A percentile compares a stretch with the other conserved stretches of the same genome.
Evolutionary conservation across 306 rosid genomes (phyloP).

Genomic region (Gastrolobium bilobum): DNA sequence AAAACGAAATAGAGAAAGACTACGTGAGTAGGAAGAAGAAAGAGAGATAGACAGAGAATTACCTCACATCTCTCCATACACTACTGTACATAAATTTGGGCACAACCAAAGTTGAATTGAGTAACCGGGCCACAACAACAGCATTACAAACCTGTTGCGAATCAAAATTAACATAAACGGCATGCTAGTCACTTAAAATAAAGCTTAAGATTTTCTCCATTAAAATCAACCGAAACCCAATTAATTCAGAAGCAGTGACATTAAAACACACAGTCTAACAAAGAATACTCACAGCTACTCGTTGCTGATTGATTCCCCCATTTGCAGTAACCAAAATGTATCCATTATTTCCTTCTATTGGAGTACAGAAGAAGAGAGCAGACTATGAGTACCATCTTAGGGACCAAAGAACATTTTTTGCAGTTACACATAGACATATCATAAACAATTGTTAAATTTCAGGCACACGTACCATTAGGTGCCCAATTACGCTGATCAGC

Average conservation of each 20-base stretch:
- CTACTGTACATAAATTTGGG: constrained; percentile 93
- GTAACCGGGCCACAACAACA: constrained; percentile 80
- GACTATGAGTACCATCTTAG: constrained; percentile 47
- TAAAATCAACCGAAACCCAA: constrained; percentile 41
- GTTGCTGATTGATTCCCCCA: constrained; percentile 98
- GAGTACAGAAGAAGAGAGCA: constrained; percentile 47
- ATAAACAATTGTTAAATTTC: constrained; percentile 26
- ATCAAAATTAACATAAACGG: constrained; percentile 43
- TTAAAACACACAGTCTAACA: constrained; percentile 32
- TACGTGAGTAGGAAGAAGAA: constrained; percentile 20
- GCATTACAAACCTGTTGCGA: constrained; percentile 89
- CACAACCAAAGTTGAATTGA: constrained; percentile 85
- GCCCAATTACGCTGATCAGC: constrained; percentile 87
- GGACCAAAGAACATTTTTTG: constrained; percentile 21
- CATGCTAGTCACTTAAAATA: not conserved
- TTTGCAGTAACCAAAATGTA: constrained; percentile 93
- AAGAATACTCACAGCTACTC: constrained; percentile 89
- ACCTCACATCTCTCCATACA: constrained; percentile 97
- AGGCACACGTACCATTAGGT: constrained; percentile 65
- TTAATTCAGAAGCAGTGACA: constrained; percentile 19
- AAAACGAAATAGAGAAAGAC: constrained; percentile 25
- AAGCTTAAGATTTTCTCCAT: constrained; percentile 13
- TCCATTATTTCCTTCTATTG: constrained; percentile 81
- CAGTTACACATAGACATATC: constrained; percentile 32
- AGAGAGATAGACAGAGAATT: constrained; percentile 49